Conservation (phyloP, 2,329 filamentous ascomycete species). For the Sclerotinia sclerotiorum region DNA sequence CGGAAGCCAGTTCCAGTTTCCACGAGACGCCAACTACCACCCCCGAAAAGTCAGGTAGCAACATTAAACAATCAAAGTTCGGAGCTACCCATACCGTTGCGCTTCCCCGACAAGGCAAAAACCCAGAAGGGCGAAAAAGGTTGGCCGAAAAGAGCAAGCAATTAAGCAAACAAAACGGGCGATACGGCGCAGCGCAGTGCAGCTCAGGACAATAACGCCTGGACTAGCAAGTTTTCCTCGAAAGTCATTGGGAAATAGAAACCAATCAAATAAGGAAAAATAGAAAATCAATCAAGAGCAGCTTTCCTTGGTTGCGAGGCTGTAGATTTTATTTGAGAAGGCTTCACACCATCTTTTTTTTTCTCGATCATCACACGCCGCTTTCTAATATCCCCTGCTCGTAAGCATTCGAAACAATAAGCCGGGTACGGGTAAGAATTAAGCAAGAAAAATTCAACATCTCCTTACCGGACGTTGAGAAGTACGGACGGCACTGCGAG, state of each 20-base stretch:
- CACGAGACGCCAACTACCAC: slow-evolving; percentile 19
- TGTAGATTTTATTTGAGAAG: slow-evolving; percentile 6
- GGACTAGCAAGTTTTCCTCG: background rate
- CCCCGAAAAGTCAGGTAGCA: slow-evolving; percentile 21
- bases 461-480: slow-evolving; percentile 22
- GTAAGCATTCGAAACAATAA: slow-evolving; percentile 22
- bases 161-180: slow-evolving; percentile 11
- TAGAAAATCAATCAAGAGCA: slow-evolving; percentile 2
- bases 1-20: slow-evolving; percentile 20
- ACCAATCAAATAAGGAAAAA: background rate
- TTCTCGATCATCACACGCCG: slow-evolving; percentile 5
- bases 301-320: slow-evolving; percentile 5
- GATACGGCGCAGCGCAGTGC: slow-evolving; percentile 1
- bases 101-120: slow-evolving; percentile 13
- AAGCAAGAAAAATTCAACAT: slow-evolving; percentile 13
- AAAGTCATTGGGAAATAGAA: background rate
- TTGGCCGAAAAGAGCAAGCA: slow-evolving; percentile 12
- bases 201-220: background rate
- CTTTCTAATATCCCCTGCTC: slow-evolving; percentile 12
- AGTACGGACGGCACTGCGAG: slow-evolving; percentile 21
- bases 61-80: slow-evolving; percentile 6
- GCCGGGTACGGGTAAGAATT: slow-evolving; percentile 19
- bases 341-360: slow-evolving; percentile 3
- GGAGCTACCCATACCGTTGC: slow-evolving; percentile 5
- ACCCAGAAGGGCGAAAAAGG: background rate